Base-by-base conservation (phyloP, 208 protist species). In the Naegleria lovaniensis region DNA sequence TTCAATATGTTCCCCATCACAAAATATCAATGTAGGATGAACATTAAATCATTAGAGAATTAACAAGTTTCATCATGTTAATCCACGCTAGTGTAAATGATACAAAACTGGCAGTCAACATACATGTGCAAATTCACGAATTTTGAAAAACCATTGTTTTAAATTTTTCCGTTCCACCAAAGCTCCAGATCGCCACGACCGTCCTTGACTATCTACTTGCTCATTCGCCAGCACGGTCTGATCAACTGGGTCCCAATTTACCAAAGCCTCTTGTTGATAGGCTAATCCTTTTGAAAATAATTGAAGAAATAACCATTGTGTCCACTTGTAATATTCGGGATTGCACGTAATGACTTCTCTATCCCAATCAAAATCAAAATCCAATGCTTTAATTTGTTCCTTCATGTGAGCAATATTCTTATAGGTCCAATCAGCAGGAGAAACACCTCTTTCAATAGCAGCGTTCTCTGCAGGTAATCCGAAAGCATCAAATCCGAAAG, bases 401-500 rank as follows among this genome's bases (percentile, higher is more conserved):
- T 91, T 92, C 95, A 97, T 97, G 15, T 92, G 55, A 40, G 55
- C 89, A 6, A 97, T 96, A 90, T 97, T 97, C 25, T 33, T 83
- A 15, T 93, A 39, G 0, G 96, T 97, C 95, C 95, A 97, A 22
- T 79, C 55, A 36, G 58, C 83, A 40, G 96, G 93, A 25, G 79
- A 58, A 16, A 96, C 55, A 15, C 93, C 90, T 52, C 95, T 90
- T 39, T 95, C 85, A 38, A 96, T 95, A 0, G 95, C 95, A 0
- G 94, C 94, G 76, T 96, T 96, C 85, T 97, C 96, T 59, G 96
- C 96, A 39, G 96, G 96, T n/a, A 97, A 92, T 13, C 96, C 96
- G 92, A 97, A 97, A 5, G 96, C 93, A 92, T 97, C 96, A 94
- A 94, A 97, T 16, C 96, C 95, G 92, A 97, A 97, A n/a, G 96